Evolutionary conservation across 1,284 basidiomycete genomes (phyloP).

Genomic region (Papiliotrema fonsecae): DNA sequence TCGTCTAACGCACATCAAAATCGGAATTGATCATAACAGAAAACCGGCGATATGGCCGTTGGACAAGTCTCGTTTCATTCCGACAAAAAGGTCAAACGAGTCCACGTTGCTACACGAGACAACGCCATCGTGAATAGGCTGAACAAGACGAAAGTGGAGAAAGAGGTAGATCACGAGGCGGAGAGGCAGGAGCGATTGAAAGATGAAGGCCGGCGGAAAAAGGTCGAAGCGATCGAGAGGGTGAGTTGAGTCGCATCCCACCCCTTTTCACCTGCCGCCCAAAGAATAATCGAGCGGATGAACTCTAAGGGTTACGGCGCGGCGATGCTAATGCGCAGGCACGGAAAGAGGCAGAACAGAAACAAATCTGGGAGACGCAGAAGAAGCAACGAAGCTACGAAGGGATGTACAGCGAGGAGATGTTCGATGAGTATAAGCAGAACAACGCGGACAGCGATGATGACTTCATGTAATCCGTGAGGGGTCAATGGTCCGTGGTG

Average conservation of each 20-base stretch:
- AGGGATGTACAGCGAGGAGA: conserved; percentile 45
- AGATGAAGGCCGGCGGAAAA: conserved; percentile 63
- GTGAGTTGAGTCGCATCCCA: conserved; percentile 44
- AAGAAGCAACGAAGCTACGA: conserved; percentile 45
- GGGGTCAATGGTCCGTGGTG: no score
- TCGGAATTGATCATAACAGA: conserved; percentile 51
- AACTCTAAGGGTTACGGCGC: no score
- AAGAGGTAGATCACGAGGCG: conserved; percentile 83
- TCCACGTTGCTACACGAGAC: conserved; percentile 73
- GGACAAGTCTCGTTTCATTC: conserved; percentile 92
- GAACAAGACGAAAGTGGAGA: conserved; percentile 88
- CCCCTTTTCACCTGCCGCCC: no score
- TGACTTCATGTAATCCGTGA: conserved; percentile 42
- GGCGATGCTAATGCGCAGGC: no score
- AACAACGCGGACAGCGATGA: conserved; percentile 37
- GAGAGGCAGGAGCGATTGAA: conserved; percentile 78
- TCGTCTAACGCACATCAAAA: neutral
- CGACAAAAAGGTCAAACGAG: conserved; percentile 82
- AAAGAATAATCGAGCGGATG: no score
- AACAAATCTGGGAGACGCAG: conserved; percentile 43
- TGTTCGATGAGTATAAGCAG: conserved; percentile 28
- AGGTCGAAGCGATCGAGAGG: conserved; percentile 56
- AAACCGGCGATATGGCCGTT: conserved; percentile 94
- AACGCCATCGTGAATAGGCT: conserved; percentile 88
- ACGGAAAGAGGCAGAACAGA: conserved; percentile 36